phyloP scores from a whole-genome alignment of 345 rosid species.

The Gossypium stocksii region DNA sequence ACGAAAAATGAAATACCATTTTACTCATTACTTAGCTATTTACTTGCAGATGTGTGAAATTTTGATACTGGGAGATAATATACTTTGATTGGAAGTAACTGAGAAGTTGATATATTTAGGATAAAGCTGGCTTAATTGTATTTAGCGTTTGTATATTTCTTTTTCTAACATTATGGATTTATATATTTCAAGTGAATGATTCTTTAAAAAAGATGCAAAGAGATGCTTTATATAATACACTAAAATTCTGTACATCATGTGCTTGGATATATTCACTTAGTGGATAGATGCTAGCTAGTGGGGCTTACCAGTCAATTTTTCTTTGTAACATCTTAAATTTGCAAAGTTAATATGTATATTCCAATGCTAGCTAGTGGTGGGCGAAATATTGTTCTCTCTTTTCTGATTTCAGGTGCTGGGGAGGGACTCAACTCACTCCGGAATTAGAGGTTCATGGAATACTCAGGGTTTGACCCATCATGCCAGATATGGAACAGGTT shows the following conservation, averaged over 20 bases:
- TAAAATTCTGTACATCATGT: neutral
- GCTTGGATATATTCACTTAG: slow-evolving; percentile 6
- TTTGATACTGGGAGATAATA: no score
- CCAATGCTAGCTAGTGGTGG: neutral
- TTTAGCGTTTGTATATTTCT: neutral
- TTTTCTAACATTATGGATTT: neutral
- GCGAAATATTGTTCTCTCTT: neutral
- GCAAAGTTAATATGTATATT: neutral
- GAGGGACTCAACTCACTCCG: slow-evolving; percentile 19
- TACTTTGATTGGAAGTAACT: neutral
- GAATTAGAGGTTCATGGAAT: slow-evolving; percentile 28
- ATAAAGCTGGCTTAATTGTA: neutral
- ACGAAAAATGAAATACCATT: neutral
- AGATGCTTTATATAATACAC: neutral
- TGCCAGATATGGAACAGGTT: slow-evolving; percentile 8
- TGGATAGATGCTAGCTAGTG: neutral
- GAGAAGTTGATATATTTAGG: neutral
- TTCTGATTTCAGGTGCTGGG: slow-evolving; percentile 23
- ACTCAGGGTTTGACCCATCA: slow-evolving; percentile 33
- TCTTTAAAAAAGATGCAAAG: slow-evolving; percentile 1
- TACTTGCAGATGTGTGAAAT: neutral
- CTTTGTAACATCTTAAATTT: neutral
- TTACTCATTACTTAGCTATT: neutral
- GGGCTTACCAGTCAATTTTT: neutral
- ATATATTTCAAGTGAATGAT: neutral